These are phyloP conservation scores for Dentipellis sp. DNA, from an alignment of 768 basidiomycete species.

Conservation along the genomic window DNA sequence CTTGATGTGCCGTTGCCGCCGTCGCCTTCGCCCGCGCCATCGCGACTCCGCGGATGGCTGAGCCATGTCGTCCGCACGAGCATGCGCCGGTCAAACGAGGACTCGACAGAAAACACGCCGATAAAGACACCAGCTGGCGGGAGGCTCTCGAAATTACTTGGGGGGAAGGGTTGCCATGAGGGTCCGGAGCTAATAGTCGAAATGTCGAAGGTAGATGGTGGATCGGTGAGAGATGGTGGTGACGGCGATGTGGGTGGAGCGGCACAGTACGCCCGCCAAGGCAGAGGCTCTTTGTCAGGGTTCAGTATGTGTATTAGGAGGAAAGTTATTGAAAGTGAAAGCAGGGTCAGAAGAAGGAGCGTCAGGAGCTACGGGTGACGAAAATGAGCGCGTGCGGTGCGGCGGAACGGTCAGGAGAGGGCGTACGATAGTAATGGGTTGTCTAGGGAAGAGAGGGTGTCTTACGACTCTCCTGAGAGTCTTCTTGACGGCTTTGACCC, in stretches of 20 bases:
- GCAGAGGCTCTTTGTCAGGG: constrained; percentile 90
- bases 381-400: constrained; percentile 1
- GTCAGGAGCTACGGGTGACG: constrained; percentile 44
- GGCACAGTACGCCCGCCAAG: constrained; percentile 91
- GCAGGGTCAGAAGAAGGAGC: constrained; percentile 66
- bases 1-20: constrained; percentile 69
- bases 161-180: constrained; percentile 51
- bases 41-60: constrained; percentile 68
- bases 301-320: constrained; percentile 88
- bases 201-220: constrained; percentile 26
- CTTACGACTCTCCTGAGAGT: constrained; percentile 47
- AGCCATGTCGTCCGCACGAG: constrained; percentile 86
- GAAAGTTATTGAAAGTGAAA: constrained; percentile 79
- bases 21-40: constrained; percentile 64
- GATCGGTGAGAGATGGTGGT: constrained; percentile 31
- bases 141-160: constrained; percentile 58
- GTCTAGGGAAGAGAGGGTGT: constrained; percentile 71
- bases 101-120: constrained; percentile 87
- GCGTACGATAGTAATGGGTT: constrained; percentile 74
- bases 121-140: constrained; percentile 82
- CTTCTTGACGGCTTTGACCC: constrained; percentile 44
- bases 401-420: background rate
- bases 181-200: constrained; percentile 14
- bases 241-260: constrained; percentile 43
- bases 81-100: constrained; percentile 76